Evolutionary conservation across 768 basidiomycete species (phyloP), one percentile per base, ranked within the genome.

Genomic region (Fistulinella prunicolor): DNA sequence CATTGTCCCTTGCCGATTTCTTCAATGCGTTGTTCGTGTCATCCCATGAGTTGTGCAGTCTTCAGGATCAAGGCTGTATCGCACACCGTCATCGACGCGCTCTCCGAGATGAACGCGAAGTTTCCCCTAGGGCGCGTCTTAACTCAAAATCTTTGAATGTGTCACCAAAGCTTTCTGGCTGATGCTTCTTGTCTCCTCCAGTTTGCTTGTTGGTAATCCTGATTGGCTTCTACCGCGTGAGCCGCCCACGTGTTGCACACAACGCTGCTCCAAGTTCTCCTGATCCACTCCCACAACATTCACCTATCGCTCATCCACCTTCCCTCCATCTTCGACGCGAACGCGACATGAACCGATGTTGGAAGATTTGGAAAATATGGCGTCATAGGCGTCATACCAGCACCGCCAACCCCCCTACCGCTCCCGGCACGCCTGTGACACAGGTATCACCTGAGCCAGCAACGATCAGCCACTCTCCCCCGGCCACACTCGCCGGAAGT

Each of bases 221-320:
- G 43, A 39, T 55, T 20, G 65, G 65, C 17, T 66, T 66, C 54
- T 63, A 53, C 45, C 34, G 57, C 42, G 65, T 66, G 43, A 56
- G 56, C 38, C 56, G 54, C 35, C 47, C 34, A 23, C 56, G 43
- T 38, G 47, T 21, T 6, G 45, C 41, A 28, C 17, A 34, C 38
- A 41, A 42, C 10, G 21, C 50, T 30, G 22, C 51, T 21, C 38
- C 48, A 16, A 44, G 28, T 9, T 23, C 22, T 39, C n/a, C 42
- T n/a, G 16, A 34, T 38, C 28, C 32, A 17, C 43, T 42, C 21
- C 13, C 39, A 10, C 39, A 37, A 47, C 30, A 42, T 34, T 35
- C 47, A 7, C 36, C 58, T 2, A 23, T 29, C 28, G 26, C 36
- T 4, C 55, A 46, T 24, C 6, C 51, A 7, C 38, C 48, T 17